A percentile compares a stretch with the other conserved stretches of the same genome.
These are phyloP conservation scores for Raffaelea albimanens DNA, from an alignment of 2,329 filamentous ascomycete genomes.

Conservation along the genomic window DNA sequence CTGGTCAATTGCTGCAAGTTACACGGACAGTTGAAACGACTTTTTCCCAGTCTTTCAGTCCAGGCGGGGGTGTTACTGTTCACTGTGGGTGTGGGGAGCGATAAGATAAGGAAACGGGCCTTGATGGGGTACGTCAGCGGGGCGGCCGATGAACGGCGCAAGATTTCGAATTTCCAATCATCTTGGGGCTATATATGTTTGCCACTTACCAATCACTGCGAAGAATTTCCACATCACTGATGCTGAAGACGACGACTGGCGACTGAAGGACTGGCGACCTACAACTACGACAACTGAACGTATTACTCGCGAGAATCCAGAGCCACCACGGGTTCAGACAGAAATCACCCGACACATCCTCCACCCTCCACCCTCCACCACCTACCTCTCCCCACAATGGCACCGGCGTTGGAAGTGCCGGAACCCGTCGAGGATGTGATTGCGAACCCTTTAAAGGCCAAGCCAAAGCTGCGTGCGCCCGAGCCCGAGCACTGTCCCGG, in stretches of 20 bases:
- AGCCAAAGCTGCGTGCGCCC: conserved; percentile 81
- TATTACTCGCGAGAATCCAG: no score
- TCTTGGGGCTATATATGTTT: conserved; percentile 5
- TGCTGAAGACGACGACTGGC: no score
- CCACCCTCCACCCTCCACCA: no score
- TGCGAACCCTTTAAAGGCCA: conserved; percentile 64
- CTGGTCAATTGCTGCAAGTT: no score
- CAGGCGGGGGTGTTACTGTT: no score
- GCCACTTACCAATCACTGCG: conserved; percentile 12
- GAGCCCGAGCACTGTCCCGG: conserved; percentile 97
- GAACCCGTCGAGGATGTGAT: conserved; percentile 60
- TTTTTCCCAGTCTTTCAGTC: no score
- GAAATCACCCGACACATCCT: no score
- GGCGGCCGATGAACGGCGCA: conserved; percentile 1
- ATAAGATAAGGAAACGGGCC: conserved; percentile 9
- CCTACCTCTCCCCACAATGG: no score
- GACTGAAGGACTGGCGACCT: no score
- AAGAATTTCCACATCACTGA: not conserved
- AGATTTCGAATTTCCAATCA: conserved; percentile 9
- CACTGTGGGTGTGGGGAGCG: not conserved
- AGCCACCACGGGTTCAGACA: no score
- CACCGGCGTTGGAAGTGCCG: conserved; percentile 69
- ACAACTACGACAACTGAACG: no score
- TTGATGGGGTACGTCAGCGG: conserved; percentile 10
- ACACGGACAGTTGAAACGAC: no score